Evolutionary conservation across 2,329 filamentous ascomycete species (phyloP).

Genomic region (Diaporthe sp.): DNA sequence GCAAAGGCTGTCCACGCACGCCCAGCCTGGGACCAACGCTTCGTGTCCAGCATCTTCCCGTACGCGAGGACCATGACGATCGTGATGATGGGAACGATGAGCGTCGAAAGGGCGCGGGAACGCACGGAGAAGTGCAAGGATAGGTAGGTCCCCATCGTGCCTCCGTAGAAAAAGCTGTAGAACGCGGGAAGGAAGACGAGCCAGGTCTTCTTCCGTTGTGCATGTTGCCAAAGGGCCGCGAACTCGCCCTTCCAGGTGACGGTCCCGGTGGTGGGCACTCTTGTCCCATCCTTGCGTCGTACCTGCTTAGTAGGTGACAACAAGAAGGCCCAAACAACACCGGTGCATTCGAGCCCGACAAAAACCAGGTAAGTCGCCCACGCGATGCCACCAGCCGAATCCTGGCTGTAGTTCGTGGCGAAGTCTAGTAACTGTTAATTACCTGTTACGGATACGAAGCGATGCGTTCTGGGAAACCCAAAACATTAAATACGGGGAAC

Average conservation of each 20-base stretch:
- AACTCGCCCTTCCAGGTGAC: slow-evolving; percentile 39
- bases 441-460: neutral
- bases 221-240: slow-evolving; percentile 37
- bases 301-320: slow-evolving; percentile 41
- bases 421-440: slow-evolving; percentile 37
- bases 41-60: slow-evolving; percentile 33
- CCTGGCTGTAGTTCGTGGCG: slow-evolving; percentile 40
- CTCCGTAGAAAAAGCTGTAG: slow-evolving; percentile 52
- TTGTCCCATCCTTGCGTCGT: slow-evolving; percentile 40
- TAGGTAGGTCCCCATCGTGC: slow-evolving; percentile 49
- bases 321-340: slow-evolving; percentile 44
- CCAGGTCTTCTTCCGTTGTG: slow-evolving; percentile 43
- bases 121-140: slow-evolving; percentile 47
- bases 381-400: slow-evolving; percentile 40
- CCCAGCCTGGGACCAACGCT: slow-evolving; percentile 41
- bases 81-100: slow-evolving; percentile 42
- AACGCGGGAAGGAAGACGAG: slow-evolving; percentile 48
- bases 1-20: slow-evolving; percentile 44
- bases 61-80: slow-evolving; percentile 40
- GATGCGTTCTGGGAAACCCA: neutral
- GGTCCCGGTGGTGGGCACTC: slow-evolving; percentile 37
- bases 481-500: neutral
- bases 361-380: slow-evolving; percentile 46
- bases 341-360: slow-evolving; percentile 42
- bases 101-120: slow-evolving; percentile 44